Evolutionary conservation across 768 basidiomycete species (phyloP).

Genomic region (Fomitopsis serialis): DNA sequence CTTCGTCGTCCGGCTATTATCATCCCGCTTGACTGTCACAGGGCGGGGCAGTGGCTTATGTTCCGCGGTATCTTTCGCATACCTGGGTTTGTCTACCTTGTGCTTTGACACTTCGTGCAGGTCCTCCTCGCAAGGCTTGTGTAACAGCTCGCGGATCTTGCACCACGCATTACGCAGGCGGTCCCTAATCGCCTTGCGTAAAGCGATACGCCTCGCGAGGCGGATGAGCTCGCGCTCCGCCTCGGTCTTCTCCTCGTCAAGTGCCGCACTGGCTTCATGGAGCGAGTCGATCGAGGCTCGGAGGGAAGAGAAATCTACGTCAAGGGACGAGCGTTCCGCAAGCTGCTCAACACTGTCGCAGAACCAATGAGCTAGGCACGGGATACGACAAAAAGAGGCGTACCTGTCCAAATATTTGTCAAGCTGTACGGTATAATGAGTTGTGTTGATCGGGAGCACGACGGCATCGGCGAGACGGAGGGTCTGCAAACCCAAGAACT

Average conservation of each 20-base stretch:
- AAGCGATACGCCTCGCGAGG: slow-evolving; percentile 31
- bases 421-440: slow-evolving; percentile 56
- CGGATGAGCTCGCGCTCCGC: slow-evolving; percentile 49
- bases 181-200: slow-evolving; percentile 7
- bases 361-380: background rate
- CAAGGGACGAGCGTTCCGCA: slow-evolving; percentile 16
- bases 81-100: too few species aligned
- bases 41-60: background rate
- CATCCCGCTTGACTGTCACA: background rate
- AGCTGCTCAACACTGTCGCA: slow-evolving; percentile 14
- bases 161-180: slow-evolving; percentile 24
- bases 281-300: slow-evolving; percentile 41
- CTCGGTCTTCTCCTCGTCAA: slow-evolving; percentile 53
- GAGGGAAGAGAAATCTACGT: slow-evolving; percentile 37
- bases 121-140: slow-evolving; percentile 28
- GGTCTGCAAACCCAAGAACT: slow-evolving; percentile 48
- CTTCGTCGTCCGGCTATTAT: slow-evolving; percentile 3
- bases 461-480: slow-evolving; percentile 50
- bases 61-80: background rate
- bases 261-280: slow-evolving; percentile 43
- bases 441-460: slow-evolving; percentile 63
- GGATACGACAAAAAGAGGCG: background rate
- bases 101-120: slow-evolving; percentile 18
- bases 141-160: slow-evolving; percentile 35
- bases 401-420: slow-evolving; percentile 48